These are phyloP conservation scores for Sordariomycetes sp. DNA, from an alignment of 2,329 filamentous ascomycete species.

Conservation along the genomic window DNA sequence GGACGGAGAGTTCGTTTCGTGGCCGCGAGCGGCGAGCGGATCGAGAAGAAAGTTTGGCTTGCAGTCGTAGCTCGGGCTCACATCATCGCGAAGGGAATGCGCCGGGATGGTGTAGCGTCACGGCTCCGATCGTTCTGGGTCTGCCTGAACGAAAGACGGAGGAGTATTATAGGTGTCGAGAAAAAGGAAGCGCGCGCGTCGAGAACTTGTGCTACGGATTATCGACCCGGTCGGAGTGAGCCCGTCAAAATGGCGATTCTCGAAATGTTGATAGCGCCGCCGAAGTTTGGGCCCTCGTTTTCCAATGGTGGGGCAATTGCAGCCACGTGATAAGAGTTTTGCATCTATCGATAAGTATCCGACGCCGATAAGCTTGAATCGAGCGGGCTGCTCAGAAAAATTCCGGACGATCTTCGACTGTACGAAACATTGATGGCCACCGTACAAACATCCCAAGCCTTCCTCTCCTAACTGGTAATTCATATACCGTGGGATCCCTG, in stretches of 20 bases:
- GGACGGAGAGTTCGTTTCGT: too few relatives aligned
- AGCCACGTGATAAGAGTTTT: constrained; percentile 29
- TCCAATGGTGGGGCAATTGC: constrained; percentile 27
- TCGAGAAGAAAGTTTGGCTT: too few relatives aligned
- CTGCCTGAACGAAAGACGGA: too few relatives aligned
- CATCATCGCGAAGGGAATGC: constrained; percentile 23
- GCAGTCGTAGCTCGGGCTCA: constrained; percentile 19
- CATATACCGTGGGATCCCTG: too few relatives aligned
- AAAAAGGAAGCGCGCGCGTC: too few relatives aligned
- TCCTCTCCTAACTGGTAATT: background rate
- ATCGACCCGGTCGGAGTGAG: background rate
- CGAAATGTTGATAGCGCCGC: background rate
- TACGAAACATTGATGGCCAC: too few relatives aligned
- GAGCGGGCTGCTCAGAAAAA: background rate
- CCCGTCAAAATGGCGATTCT: background rate
- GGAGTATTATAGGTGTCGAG: too few relatives aligned
- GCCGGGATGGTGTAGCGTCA: constrained; percentile 1
- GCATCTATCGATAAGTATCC: constrained; percentile 13
- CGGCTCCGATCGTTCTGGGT: too few relatives aligned
- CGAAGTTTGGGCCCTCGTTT: background rate
- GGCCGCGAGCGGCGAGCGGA: too few relatives aligned
- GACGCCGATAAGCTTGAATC: constrained; percentile 1
- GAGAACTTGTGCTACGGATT: too few relatives aligned
- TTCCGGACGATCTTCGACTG: too few relatives aligned
- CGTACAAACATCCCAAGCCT: background rate